phyloP scores from a whole-genome alignment of 164 flowering plant genomes.

The Aristolochia contorta region DNA sequence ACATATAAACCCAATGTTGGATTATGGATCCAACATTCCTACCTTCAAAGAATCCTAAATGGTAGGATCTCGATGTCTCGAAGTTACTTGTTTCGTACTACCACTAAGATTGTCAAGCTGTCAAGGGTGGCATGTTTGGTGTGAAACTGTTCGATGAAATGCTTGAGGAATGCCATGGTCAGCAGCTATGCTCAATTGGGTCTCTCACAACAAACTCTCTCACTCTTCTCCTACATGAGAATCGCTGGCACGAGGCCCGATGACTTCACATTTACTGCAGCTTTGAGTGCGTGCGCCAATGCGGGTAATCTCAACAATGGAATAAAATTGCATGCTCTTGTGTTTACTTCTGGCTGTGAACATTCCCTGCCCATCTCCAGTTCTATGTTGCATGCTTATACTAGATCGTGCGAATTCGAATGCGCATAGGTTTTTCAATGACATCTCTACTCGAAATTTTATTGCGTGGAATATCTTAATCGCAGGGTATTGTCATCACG shows the following conservation, averaged over 20 bases:
- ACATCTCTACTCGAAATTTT: slow-evolving; percentile 36
- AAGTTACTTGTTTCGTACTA: slow-evolving; percentile 19
- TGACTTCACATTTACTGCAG: slow-evolving; percentile 49
- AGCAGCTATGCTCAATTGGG: slow-evolving; percentile 41
- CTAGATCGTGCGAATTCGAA: slow-evolving; percentile 28
- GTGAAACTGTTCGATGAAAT: slow-evolving; percentile 54
- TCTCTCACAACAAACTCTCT: slow-evolving; percentile 29
- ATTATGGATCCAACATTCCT: too few relatives aligned
- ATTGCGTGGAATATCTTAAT: slow-evolving; percentile 62
- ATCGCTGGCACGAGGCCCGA: slow-evolving; percentile 28
- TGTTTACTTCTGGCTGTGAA: slow-evolving; percentile 32
- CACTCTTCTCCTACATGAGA: slow-evolving; percentile 44
- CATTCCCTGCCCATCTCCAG: slow-evolving; percentile 47
- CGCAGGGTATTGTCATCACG: slow-evolving; percentile 33
- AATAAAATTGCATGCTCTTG: slow-evolving; percentile 37
- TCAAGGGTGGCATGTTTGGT: slow-evolving; percentile 25
- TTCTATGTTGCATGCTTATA: slow-evolving; percentile 49
- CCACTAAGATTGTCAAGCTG: slow-evolving; percentile 27
- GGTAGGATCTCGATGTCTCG: slow-evolving; percentile 5
- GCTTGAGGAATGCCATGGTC: slow-evolving; percentile 61
- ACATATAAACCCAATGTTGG: too few relatives aligned
- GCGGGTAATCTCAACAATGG: slow-evolving; percentile 26
- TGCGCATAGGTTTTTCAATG: slow-evolving; percentile 26
- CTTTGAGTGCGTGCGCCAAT: slow-evolving; percentile 38
- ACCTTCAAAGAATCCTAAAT: too few relatives aligned